These are phyloP conservation scores for Lentinus brumalis DNA, from an alignment of 768 basidiomycete genomes.

Conservation along the genomic window DNA sequence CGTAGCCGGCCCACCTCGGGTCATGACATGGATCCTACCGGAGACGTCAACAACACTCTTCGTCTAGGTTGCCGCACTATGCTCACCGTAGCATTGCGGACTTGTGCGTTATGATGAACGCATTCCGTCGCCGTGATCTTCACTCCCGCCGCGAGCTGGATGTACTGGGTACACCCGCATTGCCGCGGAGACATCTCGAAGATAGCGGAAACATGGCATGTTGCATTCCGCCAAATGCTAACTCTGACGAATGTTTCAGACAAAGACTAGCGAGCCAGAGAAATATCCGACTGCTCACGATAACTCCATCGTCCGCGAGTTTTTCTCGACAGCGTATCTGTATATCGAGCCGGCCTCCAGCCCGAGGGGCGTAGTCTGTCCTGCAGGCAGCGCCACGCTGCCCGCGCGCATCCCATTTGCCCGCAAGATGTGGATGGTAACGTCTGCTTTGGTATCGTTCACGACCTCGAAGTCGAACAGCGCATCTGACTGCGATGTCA, in stretches of 20 bases:
- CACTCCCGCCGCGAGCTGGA: constrained; percentile 21
- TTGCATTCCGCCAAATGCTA: constrained; percentile 47
- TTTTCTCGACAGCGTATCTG: constrained; percentile 47
- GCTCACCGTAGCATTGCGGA: constrained; percentile 1
- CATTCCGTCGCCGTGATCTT: constrained; percentile 3
- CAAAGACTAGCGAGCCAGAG: background rate
- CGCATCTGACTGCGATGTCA: constrained; percentile 55
- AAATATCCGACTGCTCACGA: constrained; percentile 39
- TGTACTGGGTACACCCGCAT: background rate
- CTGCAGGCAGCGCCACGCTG: constrained; percentile 40
- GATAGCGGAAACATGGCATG: constrained; percentile 34
- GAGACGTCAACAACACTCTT: background rate
- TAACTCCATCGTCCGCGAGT: constrained; percentile 33
- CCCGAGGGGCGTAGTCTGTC: constrained; percentile 48
- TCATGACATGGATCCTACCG: constrained; percentile 1
- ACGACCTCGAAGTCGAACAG: constrained; percentile 44
- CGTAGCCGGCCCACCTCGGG: background rate
- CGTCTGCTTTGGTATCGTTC: constrained; percentile 47
- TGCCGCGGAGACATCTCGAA: constrained; percentile 16
- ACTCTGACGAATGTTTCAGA: constrained; percentile 33
- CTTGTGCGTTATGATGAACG: background rate
- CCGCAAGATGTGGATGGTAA: constrained; percentile 42
- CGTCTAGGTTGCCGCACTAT: too few relatives aligned
- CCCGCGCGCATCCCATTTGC: constrained; percentile 29
- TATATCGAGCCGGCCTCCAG: constrained; percentile 51